Base-by-base conservation (phyloP, 805 yeast species). In the Yamadazyma kitorensis region DNA sequence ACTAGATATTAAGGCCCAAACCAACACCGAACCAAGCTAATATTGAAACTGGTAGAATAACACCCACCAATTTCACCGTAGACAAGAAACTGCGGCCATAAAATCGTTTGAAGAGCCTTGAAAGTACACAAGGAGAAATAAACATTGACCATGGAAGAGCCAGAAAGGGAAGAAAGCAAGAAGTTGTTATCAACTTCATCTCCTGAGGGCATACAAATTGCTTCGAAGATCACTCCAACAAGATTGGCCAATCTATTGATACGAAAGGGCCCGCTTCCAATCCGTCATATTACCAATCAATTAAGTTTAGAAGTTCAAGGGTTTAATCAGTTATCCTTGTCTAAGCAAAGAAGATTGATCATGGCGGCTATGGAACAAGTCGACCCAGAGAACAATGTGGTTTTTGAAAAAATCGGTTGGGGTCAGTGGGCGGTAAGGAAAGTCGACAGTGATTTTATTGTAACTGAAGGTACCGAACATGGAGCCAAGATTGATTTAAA, bases 341-440 rank as follows among this genome's bases (percentile, higher is more conserved):
- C 95, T 8, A 89, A 89, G 53, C 96, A 89, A 60, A 74, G 97
- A 52, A 70, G 97, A 40, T 72, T 89, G 37, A 89, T 89, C 19
- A 89, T 89, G 82, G 79, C 88, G 10, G 93, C 89, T 24, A 73
- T 89, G 61, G 96, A 87, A 48, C 74, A 76, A 44, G 83, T 85
- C 7, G 86, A 79, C 49, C 46, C 69, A 1, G 65, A 57, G 26
- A 80, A 76, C 36, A 71, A 73, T 38, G 80, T 84, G 27, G 76
- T 82, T 11, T 89, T 89, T 61, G 95, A 87, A 52, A 89, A 89
- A 61, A 87, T 89, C 20, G 96, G 97, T 15, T 89, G 98, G 98
- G 98, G 98, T 40, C 94, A 89, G 57, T 89, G 98, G 98, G 84
- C 84, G 16, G 94, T 89, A 3, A 72, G 79, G 48, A 62, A 66